These are phyloP conservation scores for Colletotrichum trifolii DNA, from an alignment of 2,329 filamentous ascomycete genomes.

Conservation along the genomic window DNA sequence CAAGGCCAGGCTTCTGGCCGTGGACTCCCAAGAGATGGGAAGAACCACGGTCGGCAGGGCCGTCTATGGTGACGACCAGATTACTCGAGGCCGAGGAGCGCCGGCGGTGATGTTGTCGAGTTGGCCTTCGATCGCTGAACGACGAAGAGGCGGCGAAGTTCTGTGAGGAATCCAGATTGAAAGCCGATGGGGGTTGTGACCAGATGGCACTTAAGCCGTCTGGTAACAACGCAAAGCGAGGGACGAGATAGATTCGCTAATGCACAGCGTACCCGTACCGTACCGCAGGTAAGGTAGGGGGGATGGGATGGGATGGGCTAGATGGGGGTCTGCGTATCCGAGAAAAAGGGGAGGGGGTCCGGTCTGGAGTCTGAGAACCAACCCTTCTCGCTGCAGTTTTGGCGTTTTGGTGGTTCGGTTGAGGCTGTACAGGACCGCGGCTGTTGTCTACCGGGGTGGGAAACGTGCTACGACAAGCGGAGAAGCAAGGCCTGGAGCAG, in stretches of 20 bases:
- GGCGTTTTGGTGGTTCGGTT: conserved; percentile 10
- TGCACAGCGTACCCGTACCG: not conserved
- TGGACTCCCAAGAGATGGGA: conserved; percentile 52
- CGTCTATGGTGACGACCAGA: conserved; percentile 46
- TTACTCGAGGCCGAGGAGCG: conserved; percentile 44
- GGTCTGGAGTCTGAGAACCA: not conserved
- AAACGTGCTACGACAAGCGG: conserved; percentile 13
- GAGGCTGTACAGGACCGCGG: conserved; percentile 31
- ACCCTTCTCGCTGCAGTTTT: conserved; percentile 8
- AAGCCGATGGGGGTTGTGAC: conserved; percentile 37
- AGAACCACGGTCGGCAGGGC: conserved; percentile 45
- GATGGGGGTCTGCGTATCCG: conserved; percentile 34
- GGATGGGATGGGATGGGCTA: no score
- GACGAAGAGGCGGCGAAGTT: conserved; percentile 39
- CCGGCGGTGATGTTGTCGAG: conserved; percentile 45
- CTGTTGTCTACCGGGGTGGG: not conserved
- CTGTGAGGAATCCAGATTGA: conserved; percentile 38
- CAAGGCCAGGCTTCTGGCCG: conserved; percentile 55
- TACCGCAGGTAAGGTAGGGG: conserved; percentile 1
- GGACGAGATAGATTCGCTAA: conserved; percentile 31
- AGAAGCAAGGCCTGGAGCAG: conserved; percentile 14
- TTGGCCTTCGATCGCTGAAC: conserved; percentile 41
- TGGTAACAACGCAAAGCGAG: conserved; percentile 35
- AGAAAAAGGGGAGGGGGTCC: conserved; percentile 27
- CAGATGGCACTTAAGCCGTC: conserved; percentile 38